Evolutionary conservation across 108 stramenopile genomes (phyloP).

Genomic region (Nannochloropsis gaditana): DNA sequence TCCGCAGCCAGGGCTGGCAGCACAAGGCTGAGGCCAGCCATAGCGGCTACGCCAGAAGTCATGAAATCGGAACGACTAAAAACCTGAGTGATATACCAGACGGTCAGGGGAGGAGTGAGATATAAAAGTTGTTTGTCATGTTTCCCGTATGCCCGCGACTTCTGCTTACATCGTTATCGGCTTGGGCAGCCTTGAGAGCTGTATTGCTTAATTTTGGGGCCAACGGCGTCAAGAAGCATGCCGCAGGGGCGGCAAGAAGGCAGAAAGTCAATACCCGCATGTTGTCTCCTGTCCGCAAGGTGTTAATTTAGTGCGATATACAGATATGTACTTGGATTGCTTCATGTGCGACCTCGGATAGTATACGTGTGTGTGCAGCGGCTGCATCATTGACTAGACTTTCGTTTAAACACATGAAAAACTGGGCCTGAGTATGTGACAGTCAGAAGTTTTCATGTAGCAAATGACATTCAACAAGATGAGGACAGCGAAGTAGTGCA

Average conservation of each 20-base stretch:
- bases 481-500: too few species aligned
- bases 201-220: neutral
- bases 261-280: neutral
- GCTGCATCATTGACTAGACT: too few species aligned
- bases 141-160: too few species aligned
- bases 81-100: neutral
- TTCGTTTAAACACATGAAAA: too few species aligned
- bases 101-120: too few species aligned
- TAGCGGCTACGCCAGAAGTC: neutral
- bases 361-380: too few species aligned
- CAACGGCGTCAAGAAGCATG: neutral
- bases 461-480: too few species aligned
- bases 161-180: neutral
- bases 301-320: neutral
- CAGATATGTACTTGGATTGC: too few species aligned
- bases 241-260: neutral
- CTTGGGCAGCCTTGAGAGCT: neutral
- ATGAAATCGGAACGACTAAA: slow-evolving; percentile 4
- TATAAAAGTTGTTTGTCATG: too few species aligned
- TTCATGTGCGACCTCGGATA: too few species aligned
- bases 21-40: neutral
- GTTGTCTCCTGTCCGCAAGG: neutral
- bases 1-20: neutral
- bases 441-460: too few species aligned
- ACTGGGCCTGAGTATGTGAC: too few species aligned